These are phyloP conservation scores for Cercophora scortea DNA, from an alignment of 495 filamentous ascomycete species.

Conservation along the genomic window DNA sequence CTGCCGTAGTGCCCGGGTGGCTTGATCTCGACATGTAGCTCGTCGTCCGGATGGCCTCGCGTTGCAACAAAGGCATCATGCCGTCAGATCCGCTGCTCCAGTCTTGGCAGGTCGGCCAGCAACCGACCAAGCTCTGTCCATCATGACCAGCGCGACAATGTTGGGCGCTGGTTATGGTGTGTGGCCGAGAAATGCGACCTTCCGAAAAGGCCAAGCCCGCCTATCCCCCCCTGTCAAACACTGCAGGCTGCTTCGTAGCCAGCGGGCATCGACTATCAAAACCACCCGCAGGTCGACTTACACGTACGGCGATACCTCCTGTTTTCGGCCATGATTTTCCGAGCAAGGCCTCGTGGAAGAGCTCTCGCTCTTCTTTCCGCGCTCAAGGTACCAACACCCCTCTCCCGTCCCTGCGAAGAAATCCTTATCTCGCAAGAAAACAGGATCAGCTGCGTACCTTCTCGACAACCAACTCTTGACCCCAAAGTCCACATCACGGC, in stretches of 20 bases:
- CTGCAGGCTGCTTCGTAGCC: background rate
- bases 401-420: background rate
- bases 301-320: background rate
- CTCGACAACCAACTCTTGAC: background rate
- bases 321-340: background rate
- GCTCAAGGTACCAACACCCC: background rate
- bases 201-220: conserved; percentile 4
- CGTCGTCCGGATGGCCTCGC: too few species aligned
- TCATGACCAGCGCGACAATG: too few species aligned
- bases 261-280: background rate
- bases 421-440: background rate
- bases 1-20: background rate
- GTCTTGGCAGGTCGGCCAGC: too few species aligned
- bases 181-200: conserved; percentile 1
- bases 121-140: too few species aligned
- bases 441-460: background rate
- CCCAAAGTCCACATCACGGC: background rate
- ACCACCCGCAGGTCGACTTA: background rate
- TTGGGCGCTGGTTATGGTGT: too few species aligned
- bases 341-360: background rate
- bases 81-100: too few species aligned
- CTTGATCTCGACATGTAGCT: background rate
- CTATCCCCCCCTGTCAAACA: background rate
- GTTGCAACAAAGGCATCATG: too few species aligned
- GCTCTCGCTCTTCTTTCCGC: background rate